Conservation (phyloP, 306 rosid species). For the Crotalaria pallida region DNA sequence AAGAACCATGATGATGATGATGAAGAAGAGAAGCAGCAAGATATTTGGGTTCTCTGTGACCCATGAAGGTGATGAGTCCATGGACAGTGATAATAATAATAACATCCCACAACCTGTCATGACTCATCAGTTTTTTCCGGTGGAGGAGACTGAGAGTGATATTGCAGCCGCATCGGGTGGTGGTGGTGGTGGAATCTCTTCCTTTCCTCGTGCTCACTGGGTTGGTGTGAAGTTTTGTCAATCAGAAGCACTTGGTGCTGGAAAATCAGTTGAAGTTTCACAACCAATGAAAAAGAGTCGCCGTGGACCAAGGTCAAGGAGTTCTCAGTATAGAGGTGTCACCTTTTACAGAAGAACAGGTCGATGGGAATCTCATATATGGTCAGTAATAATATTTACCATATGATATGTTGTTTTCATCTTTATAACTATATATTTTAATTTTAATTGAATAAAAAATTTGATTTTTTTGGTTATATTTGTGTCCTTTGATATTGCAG, state of each 20-base stretch:
- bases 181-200: not conserved
- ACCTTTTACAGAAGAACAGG: constrained; percentile 99
- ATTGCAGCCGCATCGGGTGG: constrained; percentile 14
- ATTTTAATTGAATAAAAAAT: too few species aligned
- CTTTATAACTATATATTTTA: too few species aligned
- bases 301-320: constrained; percentile 90
- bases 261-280: constrained; percentile 47
- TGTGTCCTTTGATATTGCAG: constrained; percentile 39
- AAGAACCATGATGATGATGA: not conserved
- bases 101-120: constrained; percentile 36
- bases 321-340: constrained; percentile 96
- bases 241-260: constrained; percentile 44
- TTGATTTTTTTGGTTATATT: constrained; percentile 7
- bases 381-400: too few species aligned
- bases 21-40: constrained; percentile 37
- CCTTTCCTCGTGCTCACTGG: constrained; percentile 86
- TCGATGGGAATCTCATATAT: constrained; percentile 99
- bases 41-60: constrained; percentile 68
- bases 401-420: not conserved
- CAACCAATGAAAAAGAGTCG: constrained; percentile 92
- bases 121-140: constrained; percentile 75
- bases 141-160: constrained; percentile 39
- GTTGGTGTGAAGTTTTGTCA: constrained; percentile 73
- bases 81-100: constrained; percentile 22
- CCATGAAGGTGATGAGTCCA: constrained; percentile 28